Evolutionary conservation across 768 basidiomycete genomes (phyloP).

Genomic region (Leccinellum luteum): DNA sequence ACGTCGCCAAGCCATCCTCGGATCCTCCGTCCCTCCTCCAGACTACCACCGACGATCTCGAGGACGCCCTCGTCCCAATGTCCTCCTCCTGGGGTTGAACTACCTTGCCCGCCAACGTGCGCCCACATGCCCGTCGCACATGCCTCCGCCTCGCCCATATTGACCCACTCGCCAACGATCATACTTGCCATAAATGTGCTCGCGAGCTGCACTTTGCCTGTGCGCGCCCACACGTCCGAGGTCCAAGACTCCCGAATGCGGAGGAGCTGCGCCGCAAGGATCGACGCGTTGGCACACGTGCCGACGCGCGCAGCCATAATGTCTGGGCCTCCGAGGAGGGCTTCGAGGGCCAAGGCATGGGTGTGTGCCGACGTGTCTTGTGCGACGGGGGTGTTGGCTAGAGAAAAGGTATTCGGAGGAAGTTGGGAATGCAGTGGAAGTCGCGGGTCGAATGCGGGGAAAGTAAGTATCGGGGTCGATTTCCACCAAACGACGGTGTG

Average conservation of each 20-base stretch:
- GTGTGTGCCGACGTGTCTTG: conserved; percentile 81
- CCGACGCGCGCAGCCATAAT: conserved; percentile 76
- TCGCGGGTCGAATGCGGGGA: conserved; percentile 71
- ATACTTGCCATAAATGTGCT: conserved; percentile 72
- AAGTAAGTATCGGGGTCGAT: conserved; percentile 66
- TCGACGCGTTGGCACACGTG: conserved; percentile 65
- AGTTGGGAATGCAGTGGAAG: conserved; percentile 70
- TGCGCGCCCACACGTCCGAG: conserved; percentile 73
- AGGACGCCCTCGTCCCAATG: conserved; percentile 80
- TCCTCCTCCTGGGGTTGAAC: conserved; percentile 33
- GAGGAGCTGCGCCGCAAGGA: conserved; percentile 72
- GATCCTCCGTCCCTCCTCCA: conserved; percentile 70
- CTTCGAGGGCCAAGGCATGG: conserved; percentile 73
- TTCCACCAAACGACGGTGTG: conserved; percentile 89
- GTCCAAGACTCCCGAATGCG: conserved; percentile 78
- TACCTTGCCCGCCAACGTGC: conserved; percentile 35
- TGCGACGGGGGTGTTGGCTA: conserved; percentile 71
- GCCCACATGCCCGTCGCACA: conserved; percentile 79
- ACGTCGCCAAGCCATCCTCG: conserved; percentile 84
- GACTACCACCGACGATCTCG: conserved; percentile 73
- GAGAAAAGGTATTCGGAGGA: conserved; percentile 60
- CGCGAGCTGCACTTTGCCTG: conserved; percentile 76
- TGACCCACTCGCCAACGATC: conserved; percentile 66
- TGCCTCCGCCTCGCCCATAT: conserved; percentile 74
- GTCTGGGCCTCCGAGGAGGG: conserved; percentile 74